Conservation (phyloP, 345 rosid species). For the Clausena lansium region DNA sequence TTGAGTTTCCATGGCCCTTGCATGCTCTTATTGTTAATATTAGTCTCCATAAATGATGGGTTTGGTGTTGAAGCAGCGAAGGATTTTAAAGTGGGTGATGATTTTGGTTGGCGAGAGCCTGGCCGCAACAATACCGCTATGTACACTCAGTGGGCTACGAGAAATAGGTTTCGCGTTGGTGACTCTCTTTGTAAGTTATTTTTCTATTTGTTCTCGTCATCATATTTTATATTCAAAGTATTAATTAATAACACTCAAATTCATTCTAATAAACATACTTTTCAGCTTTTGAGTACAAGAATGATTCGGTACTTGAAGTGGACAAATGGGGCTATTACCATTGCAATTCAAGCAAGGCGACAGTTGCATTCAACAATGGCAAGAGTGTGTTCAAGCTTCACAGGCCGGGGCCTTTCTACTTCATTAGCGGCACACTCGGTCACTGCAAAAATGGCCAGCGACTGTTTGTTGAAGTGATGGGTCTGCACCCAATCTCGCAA, state of each 20-base stretch:
- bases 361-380: constrained; percentile 52
- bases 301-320: constrained; percentile 70
- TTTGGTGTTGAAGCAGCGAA: constrained; percentile 35
- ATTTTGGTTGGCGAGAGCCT: constrained; percentile 65
- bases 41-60: constrained; percentile 13
- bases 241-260: too few species aligned
- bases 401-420: constrained; percentile 73
- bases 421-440: constrained; percentile 56
- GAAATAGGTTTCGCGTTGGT: constrained; percentile 60
- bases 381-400: constrained; percentile 53
- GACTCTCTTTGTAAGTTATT: constrained; percentile 59
- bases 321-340: constrained; percentile 79
- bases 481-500: constrained; percentile 28
- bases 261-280: too few species aligned
- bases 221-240: too few species aligned
- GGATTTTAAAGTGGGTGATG: constrained; percentile 60
- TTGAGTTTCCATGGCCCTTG: constrained; percentile 5
- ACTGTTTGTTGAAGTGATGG: constrained; percentile 68
- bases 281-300: constrained; percentile 61
- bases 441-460: constrained; percentile 77
- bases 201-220: too few species aligned
- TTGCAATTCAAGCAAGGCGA: constrained; percentile 51
- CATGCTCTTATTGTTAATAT: neutral
- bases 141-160: constrained; percentile 63
- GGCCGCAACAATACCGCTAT: constrained; percentile 32